These are phyloP conservation scores for Mortierella claussenii DNA, from an alignment of 192 early-diverging fungal species.

Conservation along the genomic window DNA sequence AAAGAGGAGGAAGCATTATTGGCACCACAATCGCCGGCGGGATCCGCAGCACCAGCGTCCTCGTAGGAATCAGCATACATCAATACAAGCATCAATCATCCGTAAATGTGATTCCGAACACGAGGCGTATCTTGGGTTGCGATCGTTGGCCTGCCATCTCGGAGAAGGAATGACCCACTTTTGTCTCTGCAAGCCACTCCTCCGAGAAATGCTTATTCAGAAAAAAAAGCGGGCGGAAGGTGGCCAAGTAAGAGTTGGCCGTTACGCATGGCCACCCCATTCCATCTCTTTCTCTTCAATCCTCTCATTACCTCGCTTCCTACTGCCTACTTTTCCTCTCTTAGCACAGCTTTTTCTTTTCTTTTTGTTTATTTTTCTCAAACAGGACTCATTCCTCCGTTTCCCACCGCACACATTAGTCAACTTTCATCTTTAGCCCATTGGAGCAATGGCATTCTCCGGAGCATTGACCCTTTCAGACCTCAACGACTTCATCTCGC, in stretches of 20 bases:
- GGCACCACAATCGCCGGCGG: not conserved
- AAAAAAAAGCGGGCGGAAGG: too few relatives aligned
- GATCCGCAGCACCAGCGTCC: slow-evolving; percentile 7
- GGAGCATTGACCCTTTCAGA: slow-evolving; percentile 89
- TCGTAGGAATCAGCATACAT: not conserved
- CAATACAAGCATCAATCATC: not conserved
- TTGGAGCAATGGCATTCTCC: slow-evolving; percentile 91
- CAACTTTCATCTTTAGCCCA: too few relatives aligned
- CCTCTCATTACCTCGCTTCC: not conserved
- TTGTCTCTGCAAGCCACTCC: not conserved
- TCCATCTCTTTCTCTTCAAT: not conserved
- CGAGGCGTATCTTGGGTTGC: not conserved
- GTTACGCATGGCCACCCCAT: not conserved
- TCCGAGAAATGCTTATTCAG: too few relatives aligned
- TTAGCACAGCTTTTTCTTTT: not conserved
- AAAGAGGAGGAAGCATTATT: slow-evolving; percentile 1
- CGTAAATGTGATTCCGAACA: not conserved
- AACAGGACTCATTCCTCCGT: not conserved
- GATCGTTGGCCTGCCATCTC: not conserved
- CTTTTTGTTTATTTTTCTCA: not conserved
- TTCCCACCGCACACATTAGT: not conserved
- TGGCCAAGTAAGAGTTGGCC: too few relatives aligned
- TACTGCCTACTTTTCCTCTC: not conserved
- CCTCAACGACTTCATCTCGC: slow-evolving; percentile 97
- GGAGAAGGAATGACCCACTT: not conserved